Base-by-base conservation (phyloP, 1,284 basidiomycete species). In the Chalciporus piperatoides region DNA sequence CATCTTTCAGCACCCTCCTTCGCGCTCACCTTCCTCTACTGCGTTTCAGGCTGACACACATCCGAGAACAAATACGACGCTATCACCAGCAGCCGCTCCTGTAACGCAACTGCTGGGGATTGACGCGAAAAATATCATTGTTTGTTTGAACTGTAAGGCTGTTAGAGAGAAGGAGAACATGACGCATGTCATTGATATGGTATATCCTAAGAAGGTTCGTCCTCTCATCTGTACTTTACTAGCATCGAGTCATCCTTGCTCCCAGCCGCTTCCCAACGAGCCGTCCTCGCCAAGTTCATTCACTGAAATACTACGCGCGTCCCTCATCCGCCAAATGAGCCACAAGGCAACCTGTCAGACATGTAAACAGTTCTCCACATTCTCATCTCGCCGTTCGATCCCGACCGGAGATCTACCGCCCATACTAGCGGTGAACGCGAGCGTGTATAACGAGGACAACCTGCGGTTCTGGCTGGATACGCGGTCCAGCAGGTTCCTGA, bases 351-450 rank as follows among this genome's bases (percentile, higher is more conserved):
- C 83, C 3, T 99, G 97, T 67, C 81, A 84, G 54, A 78, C 76
- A 3, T 99, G 96, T 73, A 89, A 85, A 65, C 80, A 84, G 41
- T 84, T 86, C 59, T 71, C 86, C 4, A 83, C 78, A 8, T 86
- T 95, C 56, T 79, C 84, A 33, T 85, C 86, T 17, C 78, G 79
- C 38, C 82, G 94, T 5, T 80, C 84, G 1, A 81, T 95, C 27
- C 72, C 83, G 0, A 76, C 78, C 6, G 66, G 67, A n/a, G 78
- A 83, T 49, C 71, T 98, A 3, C 96, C 96, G 0, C 84, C 90
- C 0, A 77, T 97, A n/a, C 72, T 99, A 7, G 86, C 89, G 0
- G 71, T 99, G 56, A 98, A 98, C 65, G 86, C 93, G 0, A 84
- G 82, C 30, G 85, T 92, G 3, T 80, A 86, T 50, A 85, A 81